A percentile compares a stretch with the other conserved stretches of the same genome.
These are phyloP conservation scores for Trichosporon sp. DNA, from an alignment of 1,284 basidiomycete species.

Conservation along the genomic window DNA sequence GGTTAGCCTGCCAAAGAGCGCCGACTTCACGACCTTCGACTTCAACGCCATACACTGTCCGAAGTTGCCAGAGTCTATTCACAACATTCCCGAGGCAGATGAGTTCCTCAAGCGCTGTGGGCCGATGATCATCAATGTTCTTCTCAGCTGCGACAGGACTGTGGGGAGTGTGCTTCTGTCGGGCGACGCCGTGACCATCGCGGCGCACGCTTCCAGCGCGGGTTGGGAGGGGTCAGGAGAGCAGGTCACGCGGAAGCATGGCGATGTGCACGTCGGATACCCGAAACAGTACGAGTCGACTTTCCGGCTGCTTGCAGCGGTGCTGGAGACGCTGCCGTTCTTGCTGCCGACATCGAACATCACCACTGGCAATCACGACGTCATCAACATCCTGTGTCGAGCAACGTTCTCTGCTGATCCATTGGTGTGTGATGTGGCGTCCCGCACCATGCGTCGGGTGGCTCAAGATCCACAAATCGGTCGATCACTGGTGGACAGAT, in stretches of 20 bases:
- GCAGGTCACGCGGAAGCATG: constrained; percentile 53
- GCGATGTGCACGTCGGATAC: constrained; percentile 67
- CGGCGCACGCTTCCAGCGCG: constrained; percentile 57
- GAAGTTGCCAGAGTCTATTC: neutral
- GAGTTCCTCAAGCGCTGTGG: constrained; percentile 69
- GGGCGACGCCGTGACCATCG: constrained; percentile 69
- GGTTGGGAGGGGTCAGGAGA: constrained; percentile 43
- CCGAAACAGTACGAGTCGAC: constrained; percentile 59
- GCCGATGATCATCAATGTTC: constrained; percentile 59
- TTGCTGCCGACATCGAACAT: constrained; percentile 55
- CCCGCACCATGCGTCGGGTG: constrained; percentile 65
- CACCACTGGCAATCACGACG: constrained; percentile 40
- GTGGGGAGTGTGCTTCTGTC: constrained; percentile 75
- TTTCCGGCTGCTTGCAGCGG: constrained; percentile 68
- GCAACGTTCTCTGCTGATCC: constrained; percentile 81
- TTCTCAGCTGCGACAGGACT: constrained; percentile 60
- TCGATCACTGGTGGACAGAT: constrained; percentile 61
- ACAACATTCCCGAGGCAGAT: constrained; percentile 62
- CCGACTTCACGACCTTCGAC: constrained; percentile 60
- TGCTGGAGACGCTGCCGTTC: constrained; percentile 81
- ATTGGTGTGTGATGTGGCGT: constrained; percentile 62
- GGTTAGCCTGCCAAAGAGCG: constrained; percentile 68
- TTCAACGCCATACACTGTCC: constrained; percentile 35
- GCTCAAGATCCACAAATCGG: constrained; percentile 57
- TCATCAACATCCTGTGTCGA: constrained; percentile 72